Percentiles rank a stretch among this genome's conserved stretches.
Evolutionary conservation across 2,329 filamentous ascomycete species (phyloP).

Genomic region (Dothideomycetes sp.): DNA sequence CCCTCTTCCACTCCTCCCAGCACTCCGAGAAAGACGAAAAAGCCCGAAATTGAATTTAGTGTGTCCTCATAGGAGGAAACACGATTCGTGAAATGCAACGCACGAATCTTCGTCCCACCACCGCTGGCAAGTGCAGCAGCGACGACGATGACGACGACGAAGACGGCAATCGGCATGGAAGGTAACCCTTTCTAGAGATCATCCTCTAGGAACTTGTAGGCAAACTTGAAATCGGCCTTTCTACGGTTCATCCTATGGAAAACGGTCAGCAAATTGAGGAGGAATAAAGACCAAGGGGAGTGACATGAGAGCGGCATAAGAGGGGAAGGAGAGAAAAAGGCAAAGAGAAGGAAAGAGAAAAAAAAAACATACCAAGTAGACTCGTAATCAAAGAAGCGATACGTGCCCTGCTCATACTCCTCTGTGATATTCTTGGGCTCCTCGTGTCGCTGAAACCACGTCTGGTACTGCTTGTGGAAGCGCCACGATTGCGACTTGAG

Average conservation of each 20-base stretch:
- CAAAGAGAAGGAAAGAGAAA: too few relatives aligned
- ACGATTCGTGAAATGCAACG: too few relatives aligned
- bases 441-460: conserved; percentile 97
- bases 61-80: too few relatives aligned
- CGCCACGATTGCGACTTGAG: conserved; percentile 97
- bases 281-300: conserved; percentile 7
- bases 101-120: too few relatives aligned
- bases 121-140: too few relatives aligned
- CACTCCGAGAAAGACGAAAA: too few relatives aligned
- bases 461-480: conserved; percentile 99
- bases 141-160: too few relatives aligned
- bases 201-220: conserved; percentile 95
- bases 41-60: too few relatives aligned
- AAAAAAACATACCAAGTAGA: conserved; percentile 82
- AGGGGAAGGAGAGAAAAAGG: too few relatives aligned
- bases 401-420: conserved; percentile 97
- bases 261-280: background rate
- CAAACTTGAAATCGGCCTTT: conserved; percentile 97
- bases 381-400: conserved; percentile 98
- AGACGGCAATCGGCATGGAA: too few relatives aligned
- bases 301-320: too few relatives aligned
- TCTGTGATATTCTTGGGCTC: conserved; percentile 98
- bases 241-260: conserved; percentile 83
- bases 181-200: conserved; percentile 51
- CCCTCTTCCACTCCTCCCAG: too few relatives aligned